phyloP scores from a whole-genome alignment of 306 rosid species.

The Vigna reflexopilosa region DNA sequence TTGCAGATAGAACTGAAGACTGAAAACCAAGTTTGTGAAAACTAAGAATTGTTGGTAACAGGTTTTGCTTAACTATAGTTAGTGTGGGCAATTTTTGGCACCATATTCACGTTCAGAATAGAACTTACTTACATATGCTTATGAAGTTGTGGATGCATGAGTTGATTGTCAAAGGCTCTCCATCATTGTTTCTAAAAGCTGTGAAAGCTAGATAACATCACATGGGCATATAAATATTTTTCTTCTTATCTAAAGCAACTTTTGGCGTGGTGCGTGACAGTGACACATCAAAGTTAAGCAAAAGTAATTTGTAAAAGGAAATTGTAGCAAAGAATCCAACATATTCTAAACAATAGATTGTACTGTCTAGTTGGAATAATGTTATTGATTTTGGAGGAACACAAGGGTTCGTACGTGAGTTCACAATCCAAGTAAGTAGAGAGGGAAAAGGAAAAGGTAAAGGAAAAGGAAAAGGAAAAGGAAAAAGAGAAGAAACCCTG shows the following conservation, averaged over 20 bases:
- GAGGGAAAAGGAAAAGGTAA: background rate
- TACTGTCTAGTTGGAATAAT: background rate
- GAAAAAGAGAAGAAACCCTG: background rate
- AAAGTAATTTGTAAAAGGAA: conserved; percentile 1
- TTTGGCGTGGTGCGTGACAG: background rate
- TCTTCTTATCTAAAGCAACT: background rate
- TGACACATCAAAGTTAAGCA: background rate
- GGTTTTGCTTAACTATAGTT: background rate
- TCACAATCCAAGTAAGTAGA: background rate
- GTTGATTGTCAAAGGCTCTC: background rate
- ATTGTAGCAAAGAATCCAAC: background rate
- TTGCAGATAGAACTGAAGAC: background rate
- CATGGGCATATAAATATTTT: conserved; percentile 1
- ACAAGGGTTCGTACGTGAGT: conserved; percentile 5
- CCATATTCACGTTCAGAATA: background rate
- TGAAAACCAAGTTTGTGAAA: background rate
- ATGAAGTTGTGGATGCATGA: conserved; percentile 1
- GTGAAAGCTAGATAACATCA: background rate
- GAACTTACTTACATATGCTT: background rate
- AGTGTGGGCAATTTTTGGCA: background rate
- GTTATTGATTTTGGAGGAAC: conserved; percentile 22
- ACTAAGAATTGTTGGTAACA: background rate
- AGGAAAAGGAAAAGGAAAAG: background rate
- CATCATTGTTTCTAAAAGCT: background rate
- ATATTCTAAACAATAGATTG: conserved; percentile 8